Evolutionary conservation across 805 yeast genomes (phyloP).

Genomic region (Cyberlindnera xylosilytica): DNA sequence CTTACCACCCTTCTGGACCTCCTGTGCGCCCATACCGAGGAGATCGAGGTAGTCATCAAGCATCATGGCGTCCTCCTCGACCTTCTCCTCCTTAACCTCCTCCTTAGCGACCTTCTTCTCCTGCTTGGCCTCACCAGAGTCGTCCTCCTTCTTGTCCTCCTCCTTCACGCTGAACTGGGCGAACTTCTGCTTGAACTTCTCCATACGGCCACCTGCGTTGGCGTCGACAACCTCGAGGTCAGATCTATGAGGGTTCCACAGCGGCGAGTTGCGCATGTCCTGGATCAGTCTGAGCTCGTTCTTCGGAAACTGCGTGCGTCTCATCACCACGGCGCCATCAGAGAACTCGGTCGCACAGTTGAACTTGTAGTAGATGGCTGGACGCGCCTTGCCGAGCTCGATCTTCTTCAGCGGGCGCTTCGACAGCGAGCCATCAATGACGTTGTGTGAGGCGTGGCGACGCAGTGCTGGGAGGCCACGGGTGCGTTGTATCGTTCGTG

Average conservation of each 20-base stretch:
- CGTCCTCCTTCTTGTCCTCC: slow-evolving; percentile 20
- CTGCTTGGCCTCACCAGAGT: slow-evolving; percentile 13
- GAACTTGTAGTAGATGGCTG: slow-evolving; percentile 89
- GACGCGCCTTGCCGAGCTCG: slow-evolving; percentile 81
- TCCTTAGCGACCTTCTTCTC: slow-evolving; percentile 9
- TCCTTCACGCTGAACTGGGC: slow-evolving; percentile 44
- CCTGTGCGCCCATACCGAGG: slow-evolving; percentile 53
- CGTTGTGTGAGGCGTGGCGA: slow-evolving; percentile 15
- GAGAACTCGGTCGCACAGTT: slow-evolving; percentile 86
- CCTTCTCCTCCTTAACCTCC: slow-evolving; percentile 12
- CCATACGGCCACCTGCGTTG: slow-evolving; percentile 80
- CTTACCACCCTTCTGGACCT: slow-evolving; percentile 55
- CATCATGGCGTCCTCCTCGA: slow-evolving; percentile 19
- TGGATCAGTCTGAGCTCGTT: slow-evolving; percentile 79
- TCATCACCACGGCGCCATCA: slow-evolving; percentile 85
- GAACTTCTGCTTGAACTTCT: slow-evolving; percentile 68
- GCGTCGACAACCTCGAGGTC: slow-evolving; percentile 73
- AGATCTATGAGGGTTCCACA: slow-evolving; percentile 87
- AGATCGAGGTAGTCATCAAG: slow-evolving; percentile 55
- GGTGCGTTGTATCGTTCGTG: slow-evolving; percentile 2
- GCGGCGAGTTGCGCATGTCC: slow-evolving; percentile 82
- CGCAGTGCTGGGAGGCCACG: slow-evolving; percentile 3
- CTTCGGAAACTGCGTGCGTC: slow-evolving; percentile 87
- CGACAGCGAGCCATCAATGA: slow-evolving; percentile 29
- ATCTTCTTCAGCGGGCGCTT: slow-evolving; percentile 67